These are phyloP conservation scores for Cryphonectria nitschkei DNA, from an alignment of 2,329 filamentous ascomycete genomes.

Conservation along the genomic window DNA sequence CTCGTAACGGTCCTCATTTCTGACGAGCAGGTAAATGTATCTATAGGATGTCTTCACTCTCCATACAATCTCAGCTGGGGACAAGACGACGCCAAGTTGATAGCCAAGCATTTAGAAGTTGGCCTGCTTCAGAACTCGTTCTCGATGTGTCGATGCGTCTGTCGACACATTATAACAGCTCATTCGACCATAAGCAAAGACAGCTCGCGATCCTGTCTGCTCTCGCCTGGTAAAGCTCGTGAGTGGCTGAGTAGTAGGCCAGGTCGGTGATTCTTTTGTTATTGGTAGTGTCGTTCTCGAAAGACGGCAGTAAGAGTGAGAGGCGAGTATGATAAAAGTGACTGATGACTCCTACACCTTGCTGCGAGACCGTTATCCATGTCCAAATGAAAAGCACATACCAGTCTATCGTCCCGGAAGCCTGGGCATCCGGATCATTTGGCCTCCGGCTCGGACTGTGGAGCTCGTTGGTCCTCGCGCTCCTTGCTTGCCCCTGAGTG, in stretches of 20 bases:
- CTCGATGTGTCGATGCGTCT: neutral
- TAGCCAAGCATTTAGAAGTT: too few relatives aligned
- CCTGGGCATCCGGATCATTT: neutral
- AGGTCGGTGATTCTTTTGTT: neutral
- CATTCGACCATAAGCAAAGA: slow-evolving; percentile 22
- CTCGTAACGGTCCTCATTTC: neutral
- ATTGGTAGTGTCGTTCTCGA: neutral
- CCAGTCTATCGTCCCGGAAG: neutral
- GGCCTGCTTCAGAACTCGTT: too few relatives aligned
- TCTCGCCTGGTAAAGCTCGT: neutral
- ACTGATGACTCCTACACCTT: neutral
- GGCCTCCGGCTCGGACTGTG: neutral
- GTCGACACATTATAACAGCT: neutral
- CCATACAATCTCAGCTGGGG: neutral
- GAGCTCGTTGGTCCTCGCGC: neutral
- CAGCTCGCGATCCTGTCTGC: slow-evolving; percentile 14
- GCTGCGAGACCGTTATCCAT: too few relatives aligned
- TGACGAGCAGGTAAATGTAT: neutral
- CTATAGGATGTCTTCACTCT: neutral
- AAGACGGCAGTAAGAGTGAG: too few relatives aligned
- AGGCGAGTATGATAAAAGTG: neutral
- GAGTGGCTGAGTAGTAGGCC: too few relatives aligned
- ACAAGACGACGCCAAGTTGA: too few relatives aligned
- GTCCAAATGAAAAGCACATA: neutral
- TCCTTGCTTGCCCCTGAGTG: neutral